Percentiles rank a stretch among this genome's conserved stretches.
Conservation (phyloP, 352 stramenopile species). For the Pythium oligandrum region DNA sequence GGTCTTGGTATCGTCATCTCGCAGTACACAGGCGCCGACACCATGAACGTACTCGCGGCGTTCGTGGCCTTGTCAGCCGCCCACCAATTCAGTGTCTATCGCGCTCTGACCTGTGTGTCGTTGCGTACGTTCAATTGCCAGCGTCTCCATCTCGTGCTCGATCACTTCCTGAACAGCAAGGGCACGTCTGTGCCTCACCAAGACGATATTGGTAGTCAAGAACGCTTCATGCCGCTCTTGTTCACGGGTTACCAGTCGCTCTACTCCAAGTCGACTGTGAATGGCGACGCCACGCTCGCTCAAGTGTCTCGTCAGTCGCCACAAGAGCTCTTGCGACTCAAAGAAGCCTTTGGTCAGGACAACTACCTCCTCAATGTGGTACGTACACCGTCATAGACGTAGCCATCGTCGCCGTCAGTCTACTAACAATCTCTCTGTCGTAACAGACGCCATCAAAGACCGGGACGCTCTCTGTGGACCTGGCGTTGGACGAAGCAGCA, state of each 20-base stretch:
- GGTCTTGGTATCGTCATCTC: slow-evolving; percentile 63
- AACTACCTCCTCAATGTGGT: slow-evolving; percentile 59
- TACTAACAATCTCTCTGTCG: not conserved
- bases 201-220: slow-evolving; percentile 32
- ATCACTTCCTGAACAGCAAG: slow-evolving; percentile 32
- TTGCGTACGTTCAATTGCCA: slow-evolving; percentile 68
- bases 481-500: slow-evolving; percentile 44
- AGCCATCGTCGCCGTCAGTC: not conserved
- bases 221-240: slow-evolving; percentile 55
- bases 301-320: slow-evolving; percentile 34
- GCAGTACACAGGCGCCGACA: slow-evolving; percentile 48
- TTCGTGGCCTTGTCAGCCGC: slow-evolving; percentile 46
- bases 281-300: slow-evolving; percentile 40
- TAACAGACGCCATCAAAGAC: no score
- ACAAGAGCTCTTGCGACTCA: slow-evolving; percentile 31
- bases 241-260: slow-evolving; percentile 46
- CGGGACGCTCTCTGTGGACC: slow-evolving; percentile 29
- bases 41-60: slow-evolving; percentile 37
- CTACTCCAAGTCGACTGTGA: slow-evolving; percentile 40
- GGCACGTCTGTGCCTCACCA: slow-evolving; percentile 12
- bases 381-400: not conserved
- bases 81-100: slow-evolving; percentile 60
- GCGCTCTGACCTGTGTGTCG: slow-evolving; percentile 47
- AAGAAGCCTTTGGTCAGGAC: slow-evolving; percentile 37
- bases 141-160: slow-evolving; percentile 48